Evolutionary conservation across 2,329 filamentous ascomycete species (phyloP).

Genomic region (Colletotrichum horii): DNA sequence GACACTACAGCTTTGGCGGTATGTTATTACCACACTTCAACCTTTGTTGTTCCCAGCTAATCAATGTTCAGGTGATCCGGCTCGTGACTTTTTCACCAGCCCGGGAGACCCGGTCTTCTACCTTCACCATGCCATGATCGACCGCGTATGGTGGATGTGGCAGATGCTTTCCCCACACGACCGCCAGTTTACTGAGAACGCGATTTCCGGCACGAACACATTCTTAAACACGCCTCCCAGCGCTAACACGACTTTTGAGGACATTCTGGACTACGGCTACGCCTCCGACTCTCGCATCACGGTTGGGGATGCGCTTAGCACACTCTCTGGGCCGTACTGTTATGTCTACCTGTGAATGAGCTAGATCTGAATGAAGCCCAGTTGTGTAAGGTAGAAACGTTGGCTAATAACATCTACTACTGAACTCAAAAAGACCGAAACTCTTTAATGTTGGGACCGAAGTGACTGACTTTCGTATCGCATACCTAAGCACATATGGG

Average conservation of each 20-base stretch:
- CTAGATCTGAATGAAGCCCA: neutral
- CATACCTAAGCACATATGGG: too few relatives aligned
- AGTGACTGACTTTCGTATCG: too few relatives aligned
- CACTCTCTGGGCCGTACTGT: slow-evolving; percentile 27
- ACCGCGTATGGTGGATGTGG: slow-evolving; percentile 31
- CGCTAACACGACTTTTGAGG: slow-evolving; percentile 25
- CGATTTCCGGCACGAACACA: slow-evolving; percentile 26
- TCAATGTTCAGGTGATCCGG: slow-evolving; percentile 40
- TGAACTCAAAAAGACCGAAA: neutral
- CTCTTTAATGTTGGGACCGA: too few relatives aligned
- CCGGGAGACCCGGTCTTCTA: slow-evolving; percentile 42
- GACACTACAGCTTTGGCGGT: slow-evolving; percentile 30
- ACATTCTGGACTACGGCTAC: slow-evolving; percentile 25
- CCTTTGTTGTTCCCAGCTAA: neutral
- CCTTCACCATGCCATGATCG: slow-evolving; percentile 30
- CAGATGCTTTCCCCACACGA: slow-evolving; percentile 28
- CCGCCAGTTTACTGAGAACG: slow-evolving; percentile 23
- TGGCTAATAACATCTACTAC: neutral
- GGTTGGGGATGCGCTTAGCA: slow-evolving; percentile 30
- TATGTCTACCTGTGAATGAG: slow-evolving; percentile 26
- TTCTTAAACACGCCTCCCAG: slow-evolving; percentile 27
- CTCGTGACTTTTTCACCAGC: slow-evolving; percentile 37
- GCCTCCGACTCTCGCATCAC: slow-evolving; percentile 22
- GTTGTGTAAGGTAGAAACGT: neutral
- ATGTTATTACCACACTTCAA: slow-evolving; percentile 32